Conservation (phyloP, 1,284 basidiomycete species). For the Pholiota adiposa region DNA sequence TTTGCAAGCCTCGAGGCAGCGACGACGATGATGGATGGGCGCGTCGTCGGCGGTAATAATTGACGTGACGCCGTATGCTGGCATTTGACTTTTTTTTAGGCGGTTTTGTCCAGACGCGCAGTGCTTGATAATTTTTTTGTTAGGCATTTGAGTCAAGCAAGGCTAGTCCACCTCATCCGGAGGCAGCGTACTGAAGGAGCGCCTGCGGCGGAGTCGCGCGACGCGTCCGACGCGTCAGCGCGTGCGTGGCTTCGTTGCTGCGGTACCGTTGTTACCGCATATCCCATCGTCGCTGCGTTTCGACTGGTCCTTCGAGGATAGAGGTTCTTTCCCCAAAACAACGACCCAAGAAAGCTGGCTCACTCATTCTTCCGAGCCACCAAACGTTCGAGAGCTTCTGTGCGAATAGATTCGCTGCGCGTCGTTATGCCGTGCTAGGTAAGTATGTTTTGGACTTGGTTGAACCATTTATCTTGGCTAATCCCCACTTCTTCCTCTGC, state of each 20-base stretch:
- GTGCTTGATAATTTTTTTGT: neutral
- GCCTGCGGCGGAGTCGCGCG: neutral
- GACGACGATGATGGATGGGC: slow-evolving; percentile 1
- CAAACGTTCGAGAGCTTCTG: no score
- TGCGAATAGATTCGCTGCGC: no score
- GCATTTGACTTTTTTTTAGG: neutral
- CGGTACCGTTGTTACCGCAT: neutral
- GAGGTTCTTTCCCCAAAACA: no score
- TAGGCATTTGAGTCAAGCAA: neutral
- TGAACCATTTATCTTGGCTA: neutral
- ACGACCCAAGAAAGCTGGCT: no score
- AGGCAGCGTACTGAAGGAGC: neutral
- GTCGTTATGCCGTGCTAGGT: neutral
- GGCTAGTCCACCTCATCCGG: neutral
- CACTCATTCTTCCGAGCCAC: no score
- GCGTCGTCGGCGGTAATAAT: neutral
- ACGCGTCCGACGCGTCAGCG: neutral
- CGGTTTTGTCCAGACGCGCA: no score
- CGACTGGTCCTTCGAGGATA: no score
- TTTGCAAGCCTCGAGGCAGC: slow-evolving; percentile 2
- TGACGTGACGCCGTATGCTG: neutral
- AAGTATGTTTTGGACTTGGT: neutral
- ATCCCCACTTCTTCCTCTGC: neutral
- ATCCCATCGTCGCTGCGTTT: neutral
- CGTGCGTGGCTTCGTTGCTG: no score